These are phyloP conservation scores for Stagonosporopsis chrysanthemi DNA, from an alignment of 2,329 filamentous ascomycete genomes.

Conservation along the genomic window DNA sequence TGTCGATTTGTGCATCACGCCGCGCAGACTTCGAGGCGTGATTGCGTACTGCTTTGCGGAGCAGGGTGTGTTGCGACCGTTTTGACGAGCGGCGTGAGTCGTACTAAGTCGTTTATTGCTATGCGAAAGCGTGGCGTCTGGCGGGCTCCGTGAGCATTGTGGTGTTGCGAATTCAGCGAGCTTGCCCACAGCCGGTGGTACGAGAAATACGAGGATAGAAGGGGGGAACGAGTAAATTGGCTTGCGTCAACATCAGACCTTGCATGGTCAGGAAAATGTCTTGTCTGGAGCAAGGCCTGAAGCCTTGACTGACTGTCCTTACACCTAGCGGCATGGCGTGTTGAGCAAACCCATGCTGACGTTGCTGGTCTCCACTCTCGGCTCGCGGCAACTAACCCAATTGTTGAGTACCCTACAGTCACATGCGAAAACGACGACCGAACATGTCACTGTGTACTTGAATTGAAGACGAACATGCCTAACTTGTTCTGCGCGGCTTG, in stretches of 20 bases:
- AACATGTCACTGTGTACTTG: background rate
- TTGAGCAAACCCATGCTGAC: conserved; percentile 35
- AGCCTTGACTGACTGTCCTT: conserved; percentile 31
- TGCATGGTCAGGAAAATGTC: conserved; percentile 24
- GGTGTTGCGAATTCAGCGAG: conserved; percentile 6
- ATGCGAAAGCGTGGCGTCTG: conserved; percentile 19
- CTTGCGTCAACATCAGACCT: conserved; percentile 14
- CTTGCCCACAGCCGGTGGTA: conserved; percentile 20
- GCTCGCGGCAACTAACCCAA: conserved; percentile 24
- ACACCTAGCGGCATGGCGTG: conserved; percentile 36
- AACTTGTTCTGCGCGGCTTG: background rate
- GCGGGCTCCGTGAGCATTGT: conserved; percentile 23
- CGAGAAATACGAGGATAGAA: background rate
- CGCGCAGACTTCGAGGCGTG: conserved; percentile 11
- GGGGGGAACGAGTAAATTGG: conserved; percentile 6
- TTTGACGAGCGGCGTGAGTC: background rate
- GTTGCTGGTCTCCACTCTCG: conserved; percentile 36
- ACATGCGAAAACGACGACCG: conserved; percentile 6
- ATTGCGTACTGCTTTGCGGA: conserved; percentile 7
- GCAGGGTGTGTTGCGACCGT: background rate
- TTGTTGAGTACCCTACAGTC: conserved; percentile 6
- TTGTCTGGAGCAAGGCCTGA: conserved; percentile 24
- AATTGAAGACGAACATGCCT: background rate
- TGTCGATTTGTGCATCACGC: conserved; percentile 26
- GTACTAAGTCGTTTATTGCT: conserved; percentile 8